Percentiles rank a stretch among this genome's conserved stretches.
Evolutionary conservation across 495 filamentous ascomycete genomes (phyloP).

Genomic region (Filosporella fistucella): DNA sequence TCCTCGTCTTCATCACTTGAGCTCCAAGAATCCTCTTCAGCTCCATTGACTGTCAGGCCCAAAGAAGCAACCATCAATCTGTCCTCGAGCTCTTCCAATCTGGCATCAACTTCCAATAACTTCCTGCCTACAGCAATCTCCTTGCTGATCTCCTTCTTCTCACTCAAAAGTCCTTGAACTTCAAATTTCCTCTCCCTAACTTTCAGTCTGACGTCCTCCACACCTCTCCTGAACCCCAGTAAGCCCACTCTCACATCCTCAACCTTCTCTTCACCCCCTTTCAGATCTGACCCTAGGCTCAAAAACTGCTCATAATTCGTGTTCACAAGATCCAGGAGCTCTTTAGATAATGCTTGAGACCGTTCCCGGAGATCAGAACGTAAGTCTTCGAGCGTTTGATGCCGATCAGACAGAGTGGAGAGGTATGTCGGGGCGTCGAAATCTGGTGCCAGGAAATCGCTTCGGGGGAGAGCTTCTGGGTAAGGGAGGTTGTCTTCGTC

Average conservation of each 20-base stretch:
- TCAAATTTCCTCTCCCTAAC: conserved; percentile 43
- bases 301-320: conserved; percentile 89
- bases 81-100: conserved; percentile 71
- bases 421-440: conserved; percentile 85
- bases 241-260: conserved; percentile 88
- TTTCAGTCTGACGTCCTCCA: conserved; percentile 47
- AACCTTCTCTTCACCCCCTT: conserved; percentile 84
- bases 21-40: conserved; percentile 27
- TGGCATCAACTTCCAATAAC: conserved; percentile 66
- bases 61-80: conserved; percentile 55
- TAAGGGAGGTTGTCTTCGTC: conserved; percentile 72
- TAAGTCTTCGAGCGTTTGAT: conserved; percentile 94
- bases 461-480: conserved; percentile 72
- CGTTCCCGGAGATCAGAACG: conserved; percentile 78
- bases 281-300: conserved; percentile 71
- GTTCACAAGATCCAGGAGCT: conserved; percentile 91
- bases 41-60: conserved; percentile 22
- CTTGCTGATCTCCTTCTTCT: conserved; percentile 34
- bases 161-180: conserved; percentile 33
- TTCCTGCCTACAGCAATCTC: conserved; percentile 53
- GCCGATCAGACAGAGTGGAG: conserved; percentile 74
- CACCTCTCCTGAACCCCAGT: conserved; percentile 76
- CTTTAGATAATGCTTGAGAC: conserved; percentile 67
- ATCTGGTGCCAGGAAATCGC: conserved; percentile 68
- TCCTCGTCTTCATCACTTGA: conserved; percentile 41